Conservation (phyloP, 164 flowering plant species). For the Macadamia integrifolia region DNA sequence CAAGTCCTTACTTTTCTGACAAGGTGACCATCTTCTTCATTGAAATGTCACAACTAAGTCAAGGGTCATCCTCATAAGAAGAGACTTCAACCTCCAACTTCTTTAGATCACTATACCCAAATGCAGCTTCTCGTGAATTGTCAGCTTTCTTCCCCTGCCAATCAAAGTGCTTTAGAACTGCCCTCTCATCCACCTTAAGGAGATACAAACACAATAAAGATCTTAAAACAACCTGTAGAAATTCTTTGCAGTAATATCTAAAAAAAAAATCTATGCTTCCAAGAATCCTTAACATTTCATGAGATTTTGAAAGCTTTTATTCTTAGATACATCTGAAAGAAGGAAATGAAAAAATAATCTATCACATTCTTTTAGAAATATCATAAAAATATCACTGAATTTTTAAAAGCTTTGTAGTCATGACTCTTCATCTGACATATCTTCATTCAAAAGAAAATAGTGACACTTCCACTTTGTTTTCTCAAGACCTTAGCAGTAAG, state of each 20-base stretch:
- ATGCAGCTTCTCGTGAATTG: conserved; percentile 92
- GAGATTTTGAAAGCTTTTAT: too few species aligned
- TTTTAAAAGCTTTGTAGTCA: too few species aligned
- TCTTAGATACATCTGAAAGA: too few species aligned
- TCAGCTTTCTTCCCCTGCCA: conserved; percentile 99
- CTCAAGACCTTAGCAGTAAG: too few species aligned
- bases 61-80: conserved; percentile 76
- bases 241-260: not conserved
- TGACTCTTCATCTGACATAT: too few species aligned
- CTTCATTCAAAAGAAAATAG: too few species aligned
- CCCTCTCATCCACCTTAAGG: conserved; percentile 87
- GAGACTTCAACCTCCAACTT: conserved; percentile 74
- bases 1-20: conserved; percentile 76
- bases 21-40: conserved; percentile 90
- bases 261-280: not conserved
- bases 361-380: too few species aligned
- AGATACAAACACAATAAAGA: too few species aligned
- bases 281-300: not conserved
- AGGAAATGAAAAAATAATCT: too few species aligned
- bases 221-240: too few species aligned
- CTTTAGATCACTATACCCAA: conserved; percentile 80
- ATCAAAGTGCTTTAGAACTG: conserved; percentile 96
- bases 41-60: conserved; percentile 76
- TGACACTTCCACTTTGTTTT: too few species aligned
- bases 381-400: too few species aligned